Evolutionary conservation across 495 filamentous ascomycete genomes (phyloP), one percentile per base, ranked within the genome.

Genomic region (Schizothecium vesticola): DNA sequence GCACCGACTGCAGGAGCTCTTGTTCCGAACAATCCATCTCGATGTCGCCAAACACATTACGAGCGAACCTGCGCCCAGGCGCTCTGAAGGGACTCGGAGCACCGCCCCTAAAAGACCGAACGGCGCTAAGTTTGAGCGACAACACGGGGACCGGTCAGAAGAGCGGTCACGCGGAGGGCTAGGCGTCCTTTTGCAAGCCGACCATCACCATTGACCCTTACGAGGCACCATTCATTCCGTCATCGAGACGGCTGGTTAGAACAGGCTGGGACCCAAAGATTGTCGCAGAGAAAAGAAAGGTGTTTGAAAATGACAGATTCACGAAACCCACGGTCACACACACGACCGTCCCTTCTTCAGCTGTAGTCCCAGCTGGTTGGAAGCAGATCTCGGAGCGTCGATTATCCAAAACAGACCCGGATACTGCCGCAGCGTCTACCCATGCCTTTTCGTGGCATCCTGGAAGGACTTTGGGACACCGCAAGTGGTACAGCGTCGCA

Each of bases 401-500:
- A 51, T n/a, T 57, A 25, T 19, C 69, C 60, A 51, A n/a, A 16
- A 25, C 36, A 19, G 36, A 64, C 63, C 55, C 63, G 36, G 23
- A 16, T 13, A 36, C 36, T 3, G 13, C 25, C 13, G 3, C 36
- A 10, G 58, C 2, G 65, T 59, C 10, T 11, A 26, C 56, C 67
- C 16, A 64, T 26, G 13, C n/a, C 65, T 4, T 16, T 43, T 5
- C 3, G 13, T 16, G 13, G 13, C 13, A 43, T 16, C 16, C 29
- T 68, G 23, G 67, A 62, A 59, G n/a, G 24, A 36, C 60, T 33
- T 23, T 70, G 63, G 22, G 68, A 8, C 71, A 66, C 25, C 71
- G 57, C n/a, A 70, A 73, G 56, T 76, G 69, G 55, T 69, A 67
- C 56, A 81, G 78, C 36, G 78, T 81, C 31, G 74, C 78, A 31